phyloP scores from a whole-genome alignment of 1,139 yeast species.

The Sporopachydermia cereana region DNA sequence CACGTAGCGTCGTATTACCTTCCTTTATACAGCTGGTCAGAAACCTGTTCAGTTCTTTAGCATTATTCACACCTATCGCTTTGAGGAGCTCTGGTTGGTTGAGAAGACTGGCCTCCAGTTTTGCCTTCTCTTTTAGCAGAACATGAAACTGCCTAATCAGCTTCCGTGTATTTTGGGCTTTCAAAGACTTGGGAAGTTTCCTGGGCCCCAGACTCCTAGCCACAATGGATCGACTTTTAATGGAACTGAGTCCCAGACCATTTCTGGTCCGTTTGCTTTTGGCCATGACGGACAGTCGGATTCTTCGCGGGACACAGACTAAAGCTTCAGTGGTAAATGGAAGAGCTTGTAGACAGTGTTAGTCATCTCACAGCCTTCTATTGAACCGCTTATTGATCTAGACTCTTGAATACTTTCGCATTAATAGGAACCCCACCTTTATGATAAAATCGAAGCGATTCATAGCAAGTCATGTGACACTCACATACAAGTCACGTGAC shows the following conservation, averaged over 20 bases:
- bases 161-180: constrained; percentile 15
- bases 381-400: no score
- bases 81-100: background rate
- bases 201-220: background rate
- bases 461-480: no score
- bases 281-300: no score
- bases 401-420: no score
- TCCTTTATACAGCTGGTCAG: constrained; percentile 6
- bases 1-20: background rate
- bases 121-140: constrained; percentile 20
- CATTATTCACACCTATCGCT: constrained; percentile 8
- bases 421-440: no score
- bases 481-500: no score
- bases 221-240: background rate
- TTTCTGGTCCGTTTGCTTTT: background rate
- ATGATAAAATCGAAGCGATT: no score
- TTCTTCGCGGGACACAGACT: no score
- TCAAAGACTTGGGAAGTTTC: constrained; percentile 3
- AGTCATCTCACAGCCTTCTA: no score
- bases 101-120: constrained; percentile 12
- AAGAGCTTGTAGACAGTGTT: no score
- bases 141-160: constrained; percentile 26
- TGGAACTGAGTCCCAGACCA: background rate
- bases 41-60: constrained; percentile 8
- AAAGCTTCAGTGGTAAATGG: no score